These are phyloP conservation scores for Austroboletus eburneus DNA, from an alignment of 768 basidiomycete genomes.

Conservation along the genomic window DNA sequence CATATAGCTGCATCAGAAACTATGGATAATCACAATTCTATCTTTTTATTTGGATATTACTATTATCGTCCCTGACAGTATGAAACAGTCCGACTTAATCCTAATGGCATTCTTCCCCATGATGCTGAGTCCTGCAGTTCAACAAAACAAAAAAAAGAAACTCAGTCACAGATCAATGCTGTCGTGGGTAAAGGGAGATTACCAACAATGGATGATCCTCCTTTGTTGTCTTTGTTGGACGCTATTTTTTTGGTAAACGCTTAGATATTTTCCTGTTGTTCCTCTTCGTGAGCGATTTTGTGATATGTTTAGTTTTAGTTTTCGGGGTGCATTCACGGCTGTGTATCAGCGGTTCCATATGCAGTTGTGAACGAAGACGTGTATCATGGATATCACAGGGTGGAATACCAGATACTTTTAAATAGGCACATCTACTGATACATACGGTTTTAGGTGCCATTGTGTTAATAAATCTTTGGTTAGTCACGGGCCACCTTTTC, in stretches of 20 bases:
- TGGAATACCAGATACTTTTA: not conserved
- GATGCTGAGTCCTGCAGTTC: conserved; percentile 6
- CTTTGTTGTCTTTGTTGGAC: conserved; percentile 30
- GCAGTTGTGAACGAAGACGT: not conserved
- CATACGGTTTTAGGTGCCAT: not conserved
- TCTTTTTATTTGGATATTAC: no score
- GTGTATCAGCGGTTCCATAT: not conserved
- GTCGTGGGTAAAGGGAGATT: conserved; percentile 13
- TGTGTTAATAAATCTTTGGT: not conserved
- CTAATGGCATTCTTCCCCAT: conserved; percentile 2
- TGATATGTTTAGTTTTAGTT: not conserved
- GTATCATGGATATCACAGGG: not conserved
- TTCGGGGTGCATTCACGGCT: no score
- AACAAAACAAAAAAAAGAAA: no score
- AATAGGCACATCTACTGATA: not conserved
- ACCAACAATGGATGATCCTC: conserved; percentile 9
- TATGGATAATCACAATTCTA: not conserved
- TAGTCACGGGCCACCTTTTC: not conserved
- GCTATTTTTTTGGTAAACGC: conserved; percentile 33
- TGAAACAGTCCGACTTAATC: not conserved
- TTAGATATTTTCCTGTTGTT: conserved; percentile 1
- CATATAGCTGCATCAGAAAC: conserved; percentile 3
- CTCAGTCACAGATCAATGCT: conserved; percentile 5
- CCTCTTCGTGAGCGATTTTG: not conserved
- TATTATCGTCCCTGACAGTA: not conserved